Conservation (phyloP, 768 basidiomycete genomes). For the Russula vinacea region DNA sequence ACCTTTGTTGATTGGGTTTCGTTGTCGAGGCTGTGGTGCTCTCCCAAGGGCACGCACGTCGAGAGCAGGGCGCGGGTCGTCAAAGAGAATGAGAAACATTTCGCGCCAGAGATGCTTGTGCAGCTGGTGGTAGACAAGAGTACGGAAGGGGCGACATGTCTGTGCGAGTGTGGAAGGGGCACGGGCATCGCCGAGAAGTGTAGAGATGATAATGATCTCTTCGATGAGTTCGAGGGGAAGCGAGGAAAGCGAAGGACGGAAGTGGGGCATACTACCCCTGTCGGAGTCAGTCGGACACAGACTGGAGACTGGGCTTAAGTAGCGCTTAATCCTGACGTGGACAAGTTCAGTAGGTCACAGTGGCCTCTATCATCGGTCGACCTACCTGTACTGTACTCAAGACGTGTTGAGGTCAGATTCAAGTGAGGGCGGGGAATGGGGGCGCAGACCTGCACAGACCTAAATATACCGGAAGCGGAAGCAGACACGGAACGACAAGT, state of each 20-base stretch:
- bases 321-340: no score
- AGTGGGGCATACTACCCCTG: conserved; percentile 1
- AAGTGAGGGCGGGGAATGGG: no score
- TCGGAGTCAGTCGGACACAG: background rate
- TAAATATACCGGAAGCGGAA: background rate
- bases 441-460: no score
- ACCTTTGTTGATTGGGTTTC: background rate
- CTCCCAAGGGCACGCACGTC: conserved; percentile 6
- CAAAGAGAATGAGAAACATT: conserved; percentile 40
- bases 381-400: no score
- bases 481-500: background rate
- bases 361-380: no score
- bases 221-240: conserved; percentile 40
- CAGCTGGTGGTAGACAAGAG: conserved; percentile 36
- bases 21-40: background rate
- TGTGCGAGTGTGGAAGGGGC: conserved; percentile 37
- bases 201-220: conserved; percentile 35
- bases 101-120: conserved; percentile 42
- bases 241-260: background rate
- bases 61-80: conserved; percentile 34
- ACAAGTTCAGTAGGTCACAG: background rate
- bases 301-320: no score
- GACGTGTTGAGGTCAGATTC: no score
- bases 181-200: conserved; percentile 32
- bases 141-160: conserved; percentile 36